Conservation (phyloP, 345 rosid species). For the Syzygium jambos region DNA sequence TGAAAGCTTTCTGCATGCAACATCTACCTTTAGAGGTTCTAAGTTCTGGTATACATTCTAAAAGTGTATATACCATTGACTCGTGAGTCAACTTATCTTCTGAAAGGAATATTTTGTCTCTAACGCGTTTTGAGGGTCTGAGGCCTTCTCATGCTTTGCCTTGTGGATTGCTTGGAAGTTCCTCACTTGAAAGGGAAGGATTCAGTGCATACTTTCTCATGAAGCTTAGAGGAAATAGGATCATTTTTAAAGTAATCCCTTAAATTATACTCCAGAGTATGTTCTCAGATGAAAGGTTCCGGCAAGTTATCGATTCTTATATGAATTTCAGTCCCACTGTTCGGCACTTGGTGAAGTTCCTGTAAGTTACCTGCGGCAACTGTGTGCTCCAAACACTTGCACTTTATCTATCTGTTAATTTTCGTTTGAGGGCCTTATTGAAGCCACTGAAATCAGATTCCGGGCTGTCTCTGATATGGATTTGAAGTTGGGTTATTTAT, state of each 20-base stretch:
- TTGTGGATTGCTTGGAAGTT: not conserved
- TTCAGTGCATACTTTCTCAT: not conserved
- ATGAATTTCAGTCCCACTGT: slow-evolving; percentile 40
- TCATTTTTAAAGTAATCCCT: not conserved
- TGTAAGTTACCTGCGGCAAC: slow-evolving; percentile 45
- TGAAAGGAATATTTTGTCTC: not conserved
- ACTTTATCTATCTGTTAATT: not conserved
- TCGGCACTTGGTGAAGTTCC: slow-evolving; percentile 53
- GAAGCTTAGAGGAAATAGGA: not conserved
- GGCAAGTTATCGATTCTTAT: slow-evolving; percentile 40
- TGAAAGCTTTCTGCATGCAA: not conserved
- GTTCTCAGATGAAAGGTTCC: slow-evolving; percentile 58
- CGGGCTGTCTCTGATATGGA: slow-evolving; percentile 59
- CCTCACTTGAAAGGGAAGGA: not conserved
- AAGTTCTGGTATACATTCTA: too few relatives aligned
- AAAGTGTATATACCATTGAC: not conserved
- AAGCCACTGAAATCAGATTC: slow-evolving; percentile 41
- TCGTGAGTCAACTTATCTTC: not conserved
- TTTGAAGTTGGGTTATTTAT: slow-evolving; percentile 49
- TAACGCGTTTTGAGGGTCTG: too few relatives aligned
- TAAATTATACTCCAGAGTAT: slow-evolving; percentile 31
- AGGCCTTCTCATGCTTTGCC: not conserved
- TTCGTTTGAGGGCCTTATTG: slow-evolving; percentile 1
- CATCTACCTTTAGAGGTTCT: not conserved
- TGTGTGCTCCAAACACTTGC: not conserved